Conservation (phyloP, 2,329 filamentous ascomycete species). For the Pseudocercospora pini-densiflorae region DNA sequence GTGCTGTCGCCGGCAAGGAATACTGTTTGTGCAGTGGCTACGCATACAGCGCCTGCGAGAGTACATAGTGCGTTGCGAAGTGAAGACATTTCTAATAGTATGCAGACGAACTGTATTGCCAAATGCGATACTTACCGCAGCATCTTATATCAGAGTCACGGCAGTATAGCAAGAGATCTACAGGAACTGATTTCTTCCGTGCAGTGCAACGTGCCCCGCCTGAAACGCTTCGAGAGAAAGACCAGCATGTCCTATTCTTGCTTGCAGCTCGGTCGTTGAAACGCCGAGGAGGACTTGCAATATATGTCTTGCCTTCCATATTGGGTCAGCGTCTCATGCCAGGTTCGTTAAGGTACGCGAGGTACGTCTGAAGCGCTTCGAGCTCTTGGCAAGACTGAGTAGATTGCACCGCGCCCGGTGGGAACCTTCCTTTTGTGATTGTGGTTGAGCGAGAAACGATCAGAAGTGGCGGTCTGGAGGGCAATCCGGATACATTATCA, state of each 20-base stretch:
- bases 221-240: not conserved
- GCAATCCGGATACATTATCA: not conserved
- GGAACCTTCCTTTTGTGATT: not conserved
- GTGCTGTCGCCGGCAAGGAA: conserved; percentile 67
- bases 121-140: not conserved
- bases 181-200: not conserved
- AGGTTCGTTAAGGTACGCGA: not conserved
- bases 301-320: not conserved
- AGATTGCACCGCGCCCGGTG: not conserved
- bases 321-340: not conserved
- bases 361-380: not conserved
- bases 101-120: not conserved
- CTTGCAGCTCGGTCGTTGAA: not conserved
- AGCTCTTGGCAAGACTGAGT: not conserved
- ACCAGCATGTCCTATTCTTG: not conserved
- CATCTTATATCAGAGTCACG: not conserved
- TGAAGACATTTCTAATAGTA: not conserved
- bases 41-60: not conserved
- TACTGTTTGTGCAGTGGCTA: conserved; percentile 43
- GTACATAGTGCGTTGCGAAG: not conserved
- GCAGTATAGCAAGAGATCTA: not conserved
- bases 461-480: not conserved
- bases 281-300: not conserved
- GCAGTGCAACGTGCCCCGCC: not conserved
- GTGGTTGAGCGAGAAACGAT: not conserved